Percentiles rank a stretch among this genome's conserved stretches.
phyloP scores from a whole-genome alignment of 2,329 filamentous ascomycete species.

The Talaromyces marneffei region DNA sequence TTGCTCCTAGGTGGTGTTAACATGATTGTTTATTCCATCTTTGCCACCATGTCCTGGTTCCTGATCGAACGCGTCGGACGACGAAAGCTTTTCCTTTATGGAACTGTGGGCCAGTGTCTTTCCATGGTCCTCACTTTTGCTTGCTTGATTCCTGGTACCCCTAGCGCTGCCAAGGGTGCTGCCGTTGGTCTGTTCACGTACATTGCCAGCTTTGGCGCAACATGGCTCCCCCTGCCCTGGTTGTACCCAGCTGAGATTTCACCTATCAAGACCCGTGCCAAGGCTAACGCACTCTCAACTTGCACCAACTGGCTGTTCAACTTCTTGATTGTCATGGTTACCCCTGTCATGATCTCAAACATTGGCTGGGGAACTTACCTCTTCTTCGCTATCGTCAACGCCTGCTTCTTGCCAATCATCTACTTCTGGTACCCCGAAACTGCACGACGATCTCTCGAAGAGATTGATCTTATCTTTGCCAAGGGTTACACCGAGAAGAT shows the following conservation, averaged over 20 bases:
- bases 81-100: constrained; percentile 22
- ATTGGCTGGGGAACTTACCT: constrained; percentile 30
- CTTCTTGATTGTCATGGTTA: constrained; percentile 37
- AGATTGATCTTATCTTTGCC: constrained; percentile 29
- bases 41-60: constrained; percentile 43
- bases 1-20: constrained; percentile 49
- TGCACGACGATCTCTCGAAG: constrained; percentile 25
- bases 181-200: constrained; percentile 53
- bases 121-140: constrained; percentile 23
- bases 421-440: constrained; percentile 32
- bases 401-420: constrained; percentile 23
- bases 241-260: constrained; percentile 43
- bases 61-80: constrained; percentile 43
- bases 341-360: constrained; percentile 26
- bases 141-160: constrained; percentile 19
- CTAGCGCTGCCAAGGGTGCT: constrained; percentile 20
- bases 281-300: constrained; percentile 48
- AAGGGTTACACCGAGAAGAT: constrained; percentile 18
- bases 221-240: constrained; percentile 58
- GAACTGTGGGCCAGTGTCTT: constrained; percentile 24
- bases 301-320: constrained; percentile 49
- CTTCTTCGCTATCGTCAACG: constrained; percentile 27
- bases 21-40: constrained; percentile 43
- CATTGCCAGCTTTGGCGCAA: constrained; percentile 60
- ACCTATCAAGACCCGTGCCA: constrained; percentile 48